Evolutionary conservation across 371 early-diverging fungal genomes (phyloP).

Genomic region (Mortierella sp.): DNA sequence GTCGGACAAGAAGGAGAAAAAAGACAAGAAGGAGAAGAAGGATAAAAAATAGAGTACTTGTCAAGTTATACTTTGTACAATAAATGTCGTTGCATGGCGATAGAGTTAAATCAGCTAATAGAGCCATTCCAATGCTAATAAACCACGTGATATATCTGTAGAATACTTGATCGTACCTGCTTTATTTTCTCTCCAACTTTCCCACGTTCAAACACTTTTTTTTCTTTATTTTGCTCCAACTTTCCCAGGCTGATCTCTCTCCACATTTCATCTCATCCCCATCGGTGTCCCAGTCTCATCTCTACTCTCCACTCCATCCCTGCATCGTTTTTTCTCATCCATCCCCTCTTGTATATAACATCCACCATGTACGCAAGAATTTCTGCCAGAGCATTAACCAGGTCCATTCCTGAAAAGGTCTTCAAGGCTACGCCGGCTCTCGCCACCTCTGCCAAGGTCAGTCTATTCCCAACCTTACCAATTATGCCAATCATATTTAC

Average conservation of each 20-base stretch:
- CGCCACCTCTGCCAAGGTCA: slow-evolving; percentile 46
- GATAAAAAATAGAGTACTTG: slow-evolving; percentile 4
- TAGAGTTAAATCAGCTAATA: not conserved
- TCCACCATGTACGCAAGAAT: slow-evolving; percentile 46
- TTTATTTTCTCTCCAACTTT: slow-evolving; percentile 9
- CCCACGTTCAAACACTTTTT: slow-evolving; percentile 9
- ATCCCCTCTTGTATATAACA: slow-evolving; percentile 7
- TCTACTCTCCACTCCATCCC: not conserved
- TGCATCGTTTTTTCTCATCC: not conserved
- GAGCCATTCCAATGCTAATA: no score
- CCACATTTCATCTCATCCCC: slow-evolving; percentile 9
- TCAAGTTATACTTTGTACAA: slow-evolving; percentile 10
- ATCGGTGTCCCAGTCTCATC: not conserved
- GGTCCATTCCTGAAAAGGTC: slow-evolving; percentile 33
- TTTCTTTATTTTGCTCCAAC: not conserved
- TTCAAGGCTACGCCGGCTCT: slow-evolving; percentile 36
- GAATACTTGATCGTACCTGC: slow-evolving; percentile 15
- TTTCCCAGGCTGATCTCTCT: slow-evolving; percentile 6
- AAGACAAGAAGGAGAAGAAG: slow-evolving; percentile 13
- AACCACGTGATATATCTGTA: no score
- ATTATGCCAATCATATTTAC: not conserved
- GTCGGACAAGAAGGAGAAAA: slow-evolving; percentile 7
- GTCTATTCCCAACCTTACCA: not conserved
- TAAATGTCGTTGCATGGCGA: slow-evolving; percentile 1
- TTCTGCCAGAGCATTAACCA: slow-evolving; percentile 32